Conservation (phyloP, 202 grass and related monocot genomes). For the Elaeis oleifera region DNA sequence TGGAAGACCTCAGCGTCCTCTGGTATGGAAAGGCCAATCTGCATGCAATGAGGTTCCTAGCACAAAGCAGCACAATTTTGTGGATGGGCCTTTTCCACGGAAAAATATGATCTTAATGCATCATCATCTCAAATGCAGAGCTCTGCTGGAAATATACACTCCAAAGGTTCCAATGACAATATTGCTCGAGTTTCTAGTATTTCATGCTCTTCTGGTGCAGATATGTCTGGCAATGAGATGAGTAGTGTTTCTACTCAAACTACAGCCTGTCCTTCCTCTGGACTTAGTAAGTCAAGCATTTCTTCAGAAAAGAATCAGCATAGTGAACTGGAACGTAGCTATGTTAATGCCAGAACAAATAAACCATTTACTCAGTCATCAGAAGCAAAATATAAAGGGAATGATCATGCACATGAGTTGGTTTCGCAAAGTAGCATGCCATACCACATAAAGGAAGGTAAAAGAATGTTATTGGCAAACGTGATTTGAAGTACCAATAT, state of each 20-base stretch:
- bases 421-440: constrained; percentile 32
- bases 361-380: constrained; percentile 42
- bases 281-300: constrained; percentile 22
- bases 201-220: constrained; percentile 24
- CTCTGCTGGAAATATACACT: constrained; percentile 37
- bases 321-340: constrained; percentile 34
- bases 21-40: constrained; percentile 94
- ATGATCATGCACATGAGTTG: constrained; percentile 27
- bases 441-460: constrained; percentile 28
- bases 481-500: constrained; percentile 43
- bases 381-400: constrained; percentile 34
- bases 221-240: constrained; percentile 39
- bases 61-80: constrained; percentile 73
- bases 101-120: constrained; percentile 60
- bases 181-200: constrained; percentile 30
- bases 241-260: constrained; percentile 33
- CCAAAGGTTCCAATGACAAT: constrained; percentile 31
- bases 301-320: constrained; percentile 28
- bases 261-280: constrained; percentile 27
- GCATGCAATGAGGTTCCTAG: constrained; percentile 86
- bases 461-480: constrained; percentile 34
- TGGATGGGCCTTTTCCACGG: constrained; percentile 38
- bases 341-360: constrained; percentile 36
- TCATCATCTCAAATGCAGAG: constrained; percentile 60
- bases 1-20: constrained; percentile 62